A percentile compares a stretch with the other conserved stretches of the same genome.
These are phyloP conservation scores for Lactifluus rugatus DNA, from an alignment of 768 basidiomycete genomes.

Conservation along the genomic window DNA sequence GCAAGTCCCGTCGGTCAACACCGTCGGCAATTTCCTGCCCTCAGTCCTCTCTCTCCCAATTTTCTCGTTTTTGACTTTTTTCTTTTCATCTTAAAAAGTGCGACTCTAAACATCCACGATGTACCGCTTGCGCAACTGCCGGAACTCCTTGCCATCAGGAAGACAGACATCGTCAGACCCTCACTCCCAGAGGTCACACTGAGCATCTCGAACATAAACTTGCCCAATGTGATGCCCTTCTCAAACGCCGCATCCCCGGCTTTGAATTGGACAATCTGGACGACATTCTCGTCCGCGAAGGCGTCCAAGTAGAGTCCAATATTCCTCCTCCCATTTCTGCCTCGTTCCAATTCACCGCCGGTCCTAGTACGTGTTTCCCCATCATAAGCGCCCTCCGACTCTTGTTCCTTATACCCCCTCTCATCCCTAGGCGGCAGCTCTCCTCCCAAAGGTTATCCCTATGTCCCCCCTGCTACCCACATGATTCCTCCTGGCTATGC, in stretches of 20 bases:
- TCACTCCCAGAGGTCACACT: slow-evolving; percentile 76
- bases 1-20: slow-evolving; percentile 42
- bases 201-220: slow-evolving; percentile 77
- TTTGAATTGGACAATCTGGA: slow-evolving; percentile 63
- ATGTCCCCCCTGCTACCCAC: slow-evolving; percentile 30
- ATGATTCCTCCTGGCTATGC: slow-evolving; percentile 39
- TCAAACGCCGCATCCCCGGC: slow-evolving; percentile 60
- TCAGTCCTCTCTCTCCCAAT: slow-evolving; percentile 31
- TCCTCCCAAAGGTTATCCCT: slow-evolving; percentile 27
- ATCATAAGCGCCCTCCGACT: slow-evolving; percentile 14
- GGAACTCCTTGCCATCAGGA: slow-evolving; percentile 78
- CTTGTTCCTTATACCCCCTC: slow-evolving; percentile 7
- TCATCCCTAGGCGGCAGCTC: slow-evolving; percentile 22
- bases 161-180: slow-evolving; percentile 77
- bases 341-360: slow-evolving; percentile 25
- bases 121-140: slow-evolving; percentile 75
- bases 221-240: slow-evolving; percentile 65
- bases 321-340: slow-evolving; percentile 15
- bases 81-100: slow-evolving; percentile 45
- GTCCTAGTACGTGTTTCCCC: slow-evolving; percentile 20
- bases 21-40: slow-evolving; percentile 76
- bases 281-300: slow-evolving; percentile 52
- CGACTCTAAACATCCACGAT: slow-evolving; percentile 84
- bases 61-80: slow-evolving; percentile 22
- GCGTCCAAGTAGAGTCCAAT: slow-evolving; percentile 40